Percentiles rank a stretch among this genome's conserved stretches.
Conservation (phyloP, 129 eudicot genomes). For the Flaveria ramosissima region DNA sequence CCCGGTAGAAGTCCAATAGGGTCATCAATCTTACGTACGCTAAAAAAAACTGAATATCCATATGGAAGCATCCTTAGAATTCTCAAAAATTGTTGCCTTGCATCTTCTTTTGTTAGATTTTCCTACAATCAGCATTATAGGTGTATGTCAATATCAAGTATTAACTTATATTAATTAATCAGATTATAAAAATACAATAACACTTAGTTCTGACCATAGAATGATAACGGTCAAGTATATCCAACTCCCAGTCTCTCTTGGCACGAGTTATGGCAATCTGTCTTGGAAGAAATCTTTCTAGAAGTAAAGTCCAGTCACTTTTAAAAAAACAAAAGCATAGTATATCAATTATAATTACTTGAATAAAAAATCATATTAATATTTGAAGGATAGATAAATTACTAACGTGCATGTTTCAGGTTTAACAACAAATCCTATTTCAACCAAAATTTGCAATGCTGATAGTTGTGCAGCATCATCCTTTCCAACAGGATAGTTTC, state of each 20-base stretch:
- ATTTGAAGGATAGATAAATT: slow-evolving; percentile 14
- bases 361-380: slow-evolving; percentile 4
- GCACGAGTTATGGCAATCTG: slow-evolving; percentile 96
- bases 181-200: neutral
- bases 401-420: slow-evolving; percentile 98
- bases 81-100: slow-evolving; percentile 83
- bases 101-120: slow-evolving; percentile 92
- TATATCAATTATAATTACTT: neutral
- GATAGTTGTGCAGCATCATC: slow-evolving; percentile 98
- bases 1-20: slow-evolving; percentile 98
- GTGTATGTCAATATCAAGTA: slow-evolving; percentile 8
- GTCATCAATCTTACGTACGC: slow-evolving; percentile 98
- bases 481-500: slow-evolving; percentile 98
- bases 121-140: slow-evolving; percentile 52
- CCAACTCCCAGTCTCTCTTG: slow-evolving; percentile 89
- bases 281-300: slow-evolving; percentile 86
- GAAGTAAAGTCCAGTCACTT: slow-evolving; percentile 94
- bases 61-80: slow-evolving; percentile 87
- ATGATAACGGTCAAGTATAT: slow-evolving; percentile 76
- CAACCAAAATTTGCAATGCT: slow-evolving; percentile 89
- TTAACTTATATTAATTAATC: neutral
- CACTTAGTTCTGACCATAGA: slow-evolving; percentile 61
- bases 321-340: neutral
- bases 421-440: slow-evolving; percentile 70
- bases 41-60: slow-evolving; percentile 92